phyloP scores from a whole-genome alignment of 176 grass and related monocot species.

The Carex littledalei region DNA sequence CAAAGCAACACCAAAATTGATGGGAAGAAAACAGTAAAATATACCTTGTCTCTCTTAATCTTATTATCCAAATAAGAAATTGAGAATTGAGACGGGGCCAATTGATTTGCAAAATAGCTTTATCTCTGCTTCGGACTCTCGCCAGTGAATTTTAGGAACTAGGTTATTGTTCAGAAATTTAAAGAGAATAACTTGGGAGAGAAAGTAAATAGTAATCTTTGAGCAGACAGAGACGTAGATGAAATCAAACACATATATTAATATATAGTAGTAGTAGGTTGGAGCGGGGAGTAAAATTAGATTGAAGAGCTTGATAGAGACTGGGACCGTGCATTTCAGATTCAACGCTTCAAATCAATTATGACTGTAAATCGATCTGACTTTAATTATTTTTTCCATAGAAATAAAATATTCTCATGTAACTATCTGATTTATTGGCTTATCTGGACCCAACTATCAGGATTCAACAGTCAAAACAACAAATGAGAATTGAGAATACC shows the following conservation, averaged over 20 bases:
- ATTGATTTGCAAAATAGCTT: neutral
- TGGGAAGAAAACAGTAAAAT: neutral
- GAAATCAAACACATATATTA: too few relatives aligned
- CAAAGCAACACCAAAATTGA: neutral
- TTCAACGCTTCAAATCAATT: too few relatives aligned
- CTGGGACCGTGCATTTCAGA: too few relatives aligned
- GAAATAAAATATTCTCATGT: too few relatives aligned
- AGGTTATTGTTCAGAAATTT: neutral
- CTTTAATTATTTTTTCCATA: too few relatives aligned
- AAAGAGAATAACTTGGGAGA: neutral
- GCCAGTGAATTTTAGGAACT: neutral
- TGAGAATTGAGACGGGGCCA: neutral
- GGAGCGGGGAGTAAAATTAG: too few relatives aligned
- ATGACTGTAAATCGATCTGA: too few relatives aligned
- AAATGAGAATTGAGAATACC: neutral
- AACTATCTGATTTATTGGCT: neutral
- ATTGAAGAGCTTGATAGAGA: too few relatives aligned
- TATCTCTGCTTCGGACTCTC: neutral
- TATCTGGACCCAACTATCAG: neutral
- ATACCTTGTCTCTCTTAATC: neutral
- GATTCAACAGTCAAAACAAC: neutral
- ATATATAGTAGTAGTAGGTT: too few relatives aligned
- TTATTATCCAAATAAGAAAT: neutral
- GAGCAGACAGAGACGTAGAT: too few relatives aligned
- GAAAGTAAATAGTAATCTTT: too few relatives aligned